phyloP scores from a whole-genome alignment of 352 stramenopile genomes.

The Pythium rhizo-oryzae region DNA sequence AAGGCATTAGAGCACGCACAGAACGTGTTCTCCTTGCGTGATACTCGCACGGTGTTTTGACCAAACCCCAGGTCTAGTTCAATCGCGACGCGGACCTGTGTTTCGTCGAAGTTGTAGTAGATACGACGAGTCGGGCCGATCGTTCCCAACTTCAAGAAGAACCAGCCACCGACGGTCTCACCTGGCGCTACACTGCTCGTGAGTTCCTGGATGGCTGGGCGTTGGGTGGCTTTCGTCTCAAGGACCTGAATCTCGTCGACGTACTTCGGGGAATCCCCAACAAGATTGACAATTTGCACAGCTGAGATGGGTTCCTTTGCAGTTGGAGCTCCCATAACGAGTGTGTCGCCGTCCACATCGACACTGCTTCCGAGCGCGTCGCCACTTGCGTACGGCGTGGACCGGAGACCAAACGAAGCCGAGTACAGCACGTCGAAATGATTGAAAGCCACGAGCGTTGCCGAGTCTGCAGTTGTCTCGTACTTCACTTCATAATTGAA shows the following conservation, averaged over 20 bases:
- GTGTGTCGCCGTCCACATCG: constrained; percentile 64
- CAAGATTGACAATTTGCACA: constrained; percentile 68
- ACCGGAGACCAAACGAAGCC: constrained; percentile 66
- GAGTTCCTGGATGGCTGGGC: constrained; percentile 68
- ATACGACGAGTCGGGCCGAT: constrained; percentile 62
- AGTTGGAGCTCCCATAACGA: constrained; percentile 67
- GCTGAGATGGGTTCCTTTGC: constrained; percentile 61
- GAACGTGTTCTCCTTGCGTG: constrained; percentile 60
- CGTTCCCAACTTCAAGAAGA: constrained; percentile 57
- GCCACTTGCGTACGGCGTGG: constrained; percentile 52
- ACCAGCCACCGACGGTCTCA: constrained; percentile 73
- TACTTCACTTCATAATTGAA: constrained; percentile 73
- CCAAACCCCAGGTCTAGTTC: constrained; percentile 81
- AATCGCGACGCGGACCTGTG: constrained; percentile 65
- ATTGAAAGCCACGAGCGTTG: constrained; percentile 50
- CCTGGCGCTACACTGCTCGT: constrained; percentile 66
- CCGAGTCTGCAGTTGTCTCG: constrained; percentile 40
- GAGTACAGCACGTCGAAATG: constrained; percentile 76
- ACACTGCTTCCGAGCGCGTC: constrained; percentile 68
- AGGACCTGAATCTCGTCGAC: constrained; percentile 79
- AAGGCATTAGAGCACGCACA: constrained; percentile 74
- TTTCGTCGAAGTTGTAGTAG: constrained; percentile 69
- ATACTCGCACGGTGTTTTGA: constrained; percentile 57
- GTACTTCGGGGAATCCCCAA: constrained; percentile 52
- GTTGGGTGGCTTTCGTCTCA: constrained; percentile 51